These are phyloP conservation scores for Mortierella polycephala DNA, from an alignment of 371 early-diverging fungal genomes.

Conservation along the genomic window DNA sequence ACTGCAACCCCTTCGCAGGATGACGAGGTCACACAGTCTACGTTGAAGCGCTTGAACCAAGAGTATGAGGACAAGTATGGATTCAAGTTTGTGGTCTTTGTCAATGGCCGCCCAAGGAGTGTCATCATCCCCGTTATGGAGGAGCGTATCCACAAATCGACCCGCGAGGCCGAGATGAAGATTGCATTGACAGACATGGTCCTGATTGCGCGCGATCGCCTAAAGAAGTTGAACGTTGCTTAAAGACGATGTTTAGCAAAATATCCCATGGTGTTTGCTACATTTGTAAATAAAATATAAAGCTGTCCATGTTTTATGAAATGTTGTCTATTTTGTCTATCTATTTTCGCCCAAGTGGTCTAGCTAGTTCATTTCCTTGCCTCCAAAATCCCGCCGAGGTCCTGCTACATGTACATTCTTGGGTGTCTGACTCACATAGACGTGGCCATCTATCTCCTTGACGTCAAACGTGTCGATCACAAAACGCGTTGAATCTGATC, in stretches of 20 bases:
- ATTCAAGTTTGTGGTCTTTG: slow-evolving; percentile 92
- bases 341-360: too few species aligned
- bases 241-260: not conserved
- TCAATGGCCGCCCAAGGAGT: slow-evolving; percentile 78
- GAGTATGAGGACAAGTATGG: slow-evolving; percentile 86
- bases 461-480: slow-evolving; percentile 51
- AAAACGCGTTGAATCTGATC: slow-evolving; percentile 50
- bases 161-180: slow-evolving; percentile 65
- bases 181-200: slow-evolving; percentile 80
- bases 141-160: slow-evolving; percentile 67
- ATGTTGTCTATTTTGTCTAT: not conserved
- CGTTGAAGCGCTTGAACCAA: slow-evolving; percentile 73
- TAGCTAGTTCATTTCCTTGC: slow-evolving; percentile 41
- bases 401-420: slow-evolving; percentile 38
- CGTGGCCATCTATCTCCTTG: slow-evolving; percentile 48
- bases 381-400: slow-evolving; percentile 52
- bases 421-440: slow-evolving; percentile 42
- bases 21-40: slow-evolving; percentile 60
- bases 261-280: not conserved
- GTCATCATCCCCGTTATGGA: slow-evolving; percentile 80
- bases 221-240: slow-evolving; percentile 65
- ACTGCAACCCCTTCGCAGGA: slow-evolving; percentile 45
- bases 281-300: not conserved
- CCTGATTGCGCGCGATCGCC: slow-evolving; percentile 80
- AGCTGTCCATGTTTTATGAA: not conserved